These are phyloP conservation scores for Colletotrichum sp. DNA, from an alignment of 2,329 filamentous ascomycete species.

Conservation along the genomic window DNA sequence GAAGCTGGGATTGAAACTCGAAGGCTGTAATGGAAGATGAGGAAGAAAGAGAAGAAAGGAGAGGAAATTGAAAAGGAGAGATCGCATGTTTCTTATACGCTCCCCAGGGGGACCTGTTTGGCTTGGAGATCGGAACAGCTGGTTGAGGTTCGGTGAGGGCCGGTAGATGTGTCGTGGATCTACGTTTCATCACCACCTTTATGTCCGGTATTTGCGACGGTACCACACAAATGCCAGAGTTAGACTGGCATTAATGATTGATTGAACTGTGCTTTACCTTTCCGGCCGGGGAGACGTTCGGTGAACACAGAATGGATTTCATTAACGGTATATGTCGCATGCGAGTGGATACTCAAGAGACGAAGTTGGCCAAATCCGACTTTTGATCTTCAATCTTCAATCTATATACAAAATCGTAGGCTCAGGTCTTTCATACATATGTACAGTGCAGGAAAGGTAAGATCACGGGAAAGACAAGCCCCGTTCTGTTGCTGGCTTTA, in stretches of 20 bases:
- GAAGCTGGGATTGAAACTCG: not conserved
- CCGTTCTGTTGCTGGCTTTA: not conserved
- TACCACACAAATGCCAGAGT: not conserved
- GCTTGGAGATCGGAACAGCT: not conserved
- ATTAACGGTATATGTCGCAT: not conserved
- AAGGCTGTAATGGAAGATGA: not conserved
- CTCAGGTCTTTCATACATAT: not conserved
- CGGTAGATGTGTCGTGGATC: not conserved
- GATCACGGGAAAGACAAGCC: not conserved
- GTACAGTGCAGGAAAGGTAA: not conserved
- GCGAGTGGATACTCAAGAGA: not conserved
- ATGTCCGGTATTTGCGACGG: not conserved
- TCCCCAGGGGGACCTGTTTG: not conserved
- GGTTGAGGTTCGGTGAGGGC: not conserved
- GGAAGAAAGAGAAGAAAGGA: not conserved
- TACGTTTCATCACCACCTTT: not conserved
- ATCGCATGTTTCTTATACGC: not conserved
- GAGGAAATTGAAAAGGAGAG: fast-evolving
- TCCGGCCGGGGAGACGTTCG: not conserved
- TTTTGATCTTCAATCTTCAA: not conserved
- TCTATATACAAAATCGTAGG: not conserved
- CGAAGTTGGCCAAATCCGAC: not conserved
- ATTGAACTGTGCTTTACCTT: not conserved
- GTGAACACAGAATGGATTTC: not conserved
- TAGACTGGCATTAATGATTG: not conserved